These are phyloP conservation scores for Calonectria honghensis DNA, from an alignment of 2,329 filamentous ascomycete genomes.

Conservation along the genomic window DNA sequence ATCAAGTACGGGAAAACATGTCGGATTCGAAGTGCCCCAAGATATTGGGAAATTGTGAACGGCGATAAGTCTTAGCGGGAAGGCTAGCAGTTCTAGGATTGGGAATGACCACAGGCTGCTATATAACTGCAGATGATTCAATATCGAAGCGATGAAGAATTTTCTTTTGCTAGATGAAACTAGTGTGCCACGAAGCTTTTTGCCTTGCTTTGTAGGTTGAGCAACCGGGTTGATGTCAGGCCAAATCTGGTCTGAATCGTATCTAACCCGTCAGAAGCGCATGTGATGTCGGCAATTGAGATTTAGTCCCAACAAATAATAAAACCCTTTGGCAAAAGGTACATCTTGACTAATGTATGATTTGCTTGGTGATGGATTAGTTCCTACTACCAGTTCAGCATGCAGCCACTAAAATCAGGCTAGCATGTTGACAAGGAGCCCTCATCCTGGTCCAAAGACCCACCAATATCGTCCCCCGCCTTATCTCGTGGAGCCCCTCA, in stretches of 20 bases:
- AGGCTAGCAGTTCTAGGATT: neutral
- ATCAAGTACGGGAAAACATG: constrained; percentile 66
- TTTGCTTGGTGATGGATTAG: neutral
- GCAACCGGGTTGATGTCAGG: too few relatives aligned
- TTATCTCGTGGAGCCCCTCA: constrained; percentile 26
- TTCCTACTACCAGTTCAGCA: neutral
- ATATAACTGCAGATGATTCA: too few relatives aligned
- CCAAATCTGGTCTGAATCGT: too few relatives aligned
- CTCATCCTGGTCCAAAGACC: neutral
- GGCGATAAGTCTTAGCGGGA: constrained; percentile 27
- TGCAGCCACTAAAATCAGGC: neutral
- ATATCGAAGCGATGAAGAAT: too few relatives aligned
- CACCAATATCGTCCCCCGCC: constrained; percentile 4
- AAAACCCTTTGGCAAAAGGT: neutral
- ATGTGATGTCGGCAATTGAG: neutral
- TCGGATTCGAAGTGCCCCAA: constrained; percentile 44
- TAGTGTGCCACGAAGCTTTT: too few relatives aligned
- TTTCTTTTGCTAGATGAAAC: neutral
- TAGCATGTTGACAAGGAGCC: too few relatives aligned
- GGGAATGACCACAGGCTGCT: too few relatives aligned
- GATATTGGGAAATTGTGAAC: constrained; percentile 43
- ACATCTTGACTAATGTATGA: neutral
- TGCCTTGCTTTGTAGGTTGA: too few relatives aligned
- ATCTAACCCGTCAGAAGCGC: too few relatives aligned
- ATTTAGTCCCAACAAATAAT: neutral